Conservation (phyloP, 305 asterid species). For the Stenogyne calaminthoides region DNA sequence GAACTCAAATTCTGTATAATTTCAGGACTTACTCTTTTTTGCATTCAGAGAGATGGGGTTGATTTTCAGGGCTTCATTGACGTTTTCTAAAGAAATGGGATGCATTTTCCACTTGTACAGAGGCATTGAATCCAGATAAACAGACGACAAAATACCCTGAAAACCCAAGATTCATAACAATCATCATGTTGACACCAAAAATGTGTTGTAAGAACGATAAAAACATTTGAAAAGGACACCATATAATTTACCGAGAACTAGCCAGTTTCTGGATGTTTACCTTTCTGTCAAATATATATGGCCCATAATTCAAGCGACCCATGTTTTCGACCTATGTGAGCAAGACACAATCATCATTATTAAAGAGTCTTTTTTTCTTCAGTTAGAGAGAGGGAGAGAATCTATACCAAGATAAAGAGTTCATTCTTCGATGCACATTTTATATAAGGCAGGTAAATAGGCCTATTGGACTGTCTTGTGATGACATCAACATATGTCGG, state of each 20-base stretch:
- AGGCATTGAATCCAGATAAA: conserved; percentile 62
- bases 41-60: conserved; percentile 45
- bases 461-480: conserved; percentile 69
- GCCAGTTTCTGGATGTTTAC: conserved; percentile 40
- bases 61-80: conserved; percentile 47
- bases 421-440: conserved; percentile 50
- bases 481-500: conserved; percentile 67
- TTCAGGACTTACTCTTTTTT: conserved; percentile 42
- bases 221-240: not conserved
- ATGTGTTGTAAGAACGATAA: not conserved
- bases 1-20: not conserved
- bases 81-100: conserved; percentile 65
- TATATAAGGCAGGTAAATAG: conserved; percentile 59
- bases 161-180: conserved; percentile 32
- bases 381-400: not conserved
- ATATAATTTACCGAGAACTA: conserved; percentile 14
- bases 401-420: conserved; percentile 69
- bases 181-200: conserved; percentile 4
- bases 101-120: conserved; percentile 74
- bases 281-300: conserved; percentile 75
- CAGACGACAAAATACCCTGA: conserved; percentile 87
- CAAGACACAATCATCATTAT: conserved; percentile 15
- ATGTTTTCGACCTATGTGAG: conserved; percentile 83
- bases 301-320: conserved; percentile 95
- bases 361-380: not conserved